A percentile compares a stretch with the other conserved stretches of the same genome.
Evolutionary conservation across 495 filamentous ascomycete genomes (phyloP).

Genomic region (Neohortaea acidophila): DNA sequence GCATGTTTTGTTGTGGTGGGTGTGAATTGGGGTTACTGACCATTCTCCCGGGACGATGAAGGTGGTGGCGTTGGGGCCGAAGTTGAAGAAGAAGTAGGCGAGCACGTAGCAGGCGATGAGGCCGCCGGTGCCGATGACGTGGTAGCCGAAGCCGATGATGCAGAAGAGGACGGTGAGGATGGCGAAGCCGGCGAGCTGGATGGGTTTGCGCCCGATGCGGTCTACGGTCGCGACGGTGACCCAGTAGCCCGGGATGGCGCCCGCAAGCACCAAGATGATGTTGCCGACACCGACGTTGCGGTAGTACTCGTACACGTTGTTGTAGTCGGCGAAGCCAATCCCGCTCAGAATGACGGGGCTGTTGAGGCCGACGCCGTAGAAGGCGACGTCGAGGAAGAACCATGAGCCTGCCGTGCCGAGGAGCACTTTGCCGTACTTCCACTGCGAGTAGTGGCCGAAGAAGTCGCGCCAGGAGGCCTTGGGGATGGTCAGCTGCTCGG

Average conservation of each 20-base stretch:
- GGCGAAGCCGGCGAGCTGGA: constrained; percentile 24
- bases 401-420: constrained; percentile 66
- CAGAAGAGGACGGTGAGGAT: constrained; percentile 26
- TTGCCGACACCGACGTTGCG: constrained; percentile 24
- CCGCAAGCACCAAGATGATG: constrained; percentile 25
- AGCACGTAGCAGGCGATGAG: constrained; percentile 64
- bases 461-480: constrained; percentile 58
- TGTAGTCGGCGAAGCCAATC: constrained; percentile 19
- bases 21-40: neutral
- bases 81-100: constrained; percentile 83
- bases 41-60: constrained; percentile 84
- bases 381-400: constrained; percentile 65
- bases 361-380: constrained; percentile 69
- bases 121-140: constrained; percentile 20
- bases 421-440: constrained; percentile 52
- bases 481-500: constrained; percentile 35
- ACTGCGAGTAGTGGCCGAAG: constrained; percentile 44
- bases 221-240: constrained; percentile 25
- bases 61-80: constrained; percentile 73
- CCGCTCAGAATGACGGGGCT: constrained; percentile 30
- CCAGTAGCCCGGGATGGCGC: constrained; percentile 28
- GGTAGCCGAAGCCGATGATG: constrained; percentile 20
- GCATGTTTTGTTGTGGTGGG: neutral
- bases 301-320: constrained; percentile 20
- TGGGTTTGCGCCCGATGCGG: constrained; percentile 24